Evolutionary conservation across 495 filamentous ascomycete genomes (phyloP), one percentile per base, ranked within the genome.

Genomic region (Pyrenopolyporus hunteri): DNA sequence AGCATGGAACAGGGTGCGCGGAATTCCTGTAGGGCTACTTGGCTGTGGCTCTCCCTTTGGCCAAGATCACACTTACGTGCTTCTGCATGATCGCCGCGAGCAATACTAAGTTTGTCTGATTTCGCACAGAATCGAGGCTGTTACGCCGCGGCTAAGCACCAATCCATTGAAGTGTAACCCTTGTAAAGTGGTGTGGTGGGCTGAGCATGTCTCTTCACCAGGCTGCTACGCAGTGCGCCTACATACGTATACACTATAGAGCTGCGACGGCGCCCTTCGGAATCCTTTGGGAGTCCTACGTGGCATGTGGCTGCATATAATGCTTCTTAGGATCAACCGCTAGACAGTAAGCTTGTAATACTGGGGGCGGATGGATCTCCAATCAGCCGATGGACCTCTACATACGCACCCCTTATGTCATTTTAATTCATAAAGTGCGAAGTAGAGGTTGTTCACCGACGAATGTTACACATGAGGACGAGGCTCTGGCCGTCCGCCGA

Each of bases 321-420:
- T 23, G 6, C 40, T 23, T 43, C 20, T 16, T 14, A 28, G 7
- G 42, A 39, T 4, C 8, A 19, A 22, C 33, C 9, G 36, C 36
- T 19, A n/a, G n/a, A 20, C 16, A 3, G 9, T 10, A 7, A 39
- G 14, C 36, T 39, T 29, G 20, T 40, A 17, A 25, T 47, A 47
- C 33, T 26, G 44, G n/a, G 5, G 3, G 20, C 46, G 36, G 22
- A 20, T 17, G 20, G n/a, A 14, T 13, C 42, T 39, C 57, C 35
- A 61, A 54, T 40, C 29, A 40, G 33, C 6, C 13, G 25, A 7
- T 26, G 8, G n/a, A n/a, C n/a, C n/a, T 19, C 13, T 7, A 28
- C 48, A 29, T 45, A 40, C 13, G 29, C 17, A 16, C 14, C 6
- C 29, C 17, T 23, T 49, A 50, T 55, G 58, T 55, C 49, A 62